Percentiles rank a stretch among this genome's conserved stretches.
Evolutionary conservation across 441 rosid genomes (phyloP).

Genomic region (Rhodomyrtus psidioides): DNA sequence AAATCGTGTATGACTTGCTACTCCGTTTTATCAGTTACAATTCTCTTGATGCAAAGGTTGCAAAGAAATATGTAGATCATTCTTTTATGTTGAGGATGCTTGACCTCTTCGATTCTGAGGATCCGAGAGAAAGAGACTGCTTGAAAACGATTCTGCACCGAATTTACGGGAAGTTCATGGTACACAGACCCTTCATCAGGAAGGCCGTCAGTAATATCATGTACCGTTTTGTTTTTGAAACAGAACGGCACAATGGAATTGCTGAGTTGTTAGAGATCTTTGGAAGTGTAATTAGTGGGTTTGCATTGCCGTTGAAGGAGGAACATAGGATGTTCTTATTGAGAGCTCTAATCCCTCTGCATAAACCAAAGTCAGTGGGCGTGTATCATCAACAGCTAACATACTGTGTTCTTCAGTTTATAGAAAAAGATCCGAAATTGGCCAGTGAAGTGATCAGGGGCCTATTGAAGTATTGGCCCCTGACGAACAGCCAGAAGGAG

Average conservation of each 20-base stretch:
- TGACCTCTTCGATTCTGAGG: slow-evolving; percentile 77
- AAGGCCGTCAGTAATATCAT: slow-evolving; percentile 66
- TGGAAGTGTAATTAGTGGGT: slow-evolving; percentile 71
- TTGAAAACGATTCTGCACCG: slow-evolving; percentile 67
- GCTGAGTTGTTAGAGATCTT: slow-evolving; percentile 77
- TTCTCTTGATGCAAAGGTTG: slow-evolving; percentile 54
- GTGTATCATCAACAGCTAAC: slow-evolving; percentile 66
- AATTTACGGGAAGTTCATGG: slow-evolving; percentile 68
- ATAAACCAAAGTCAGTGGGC: slow-evolving; percentile 66
- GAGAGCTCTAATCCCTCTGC: slow-evolving; percentile 65
- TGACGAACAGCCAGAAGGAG: slow-evolving; percentile 76
- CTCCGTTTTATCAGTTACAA: slow-evolving; percentile 38
- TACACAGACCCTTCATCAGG: slow-evolving; percentile 53
- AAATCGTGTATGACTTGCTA: slow-evolving; percentile 58
- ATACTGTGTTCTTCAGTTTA: slow-evolving; percentile 59
- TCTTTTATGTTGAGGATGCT: slow-evolving; percentile 48
- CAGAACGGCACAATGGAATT: slow-evolving; percentile 63
- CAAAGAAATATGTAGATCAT: slow-evolving; percentile 58
- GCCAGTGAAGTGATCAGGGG: slow-evolving; percentile 47
- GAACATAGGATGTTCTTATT: slow-evolving; percentile 57
- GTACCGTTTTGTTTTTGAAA: slow-evolving; percentile 64
- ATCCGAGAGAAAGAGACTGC: slow-evolving; percentile 71
- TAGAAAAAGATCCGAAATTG: slow-evolving; percentile 62
- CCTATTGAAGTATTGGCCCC: slow-evolving; percentile 68
- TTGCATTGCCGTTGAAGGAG: slow-evolving; percentile 72